These are phyloP conservation scores for Orobanche coerulescens DNA, from an alignment of 257 asterid species.

Conservation along the genomic window DNA sequence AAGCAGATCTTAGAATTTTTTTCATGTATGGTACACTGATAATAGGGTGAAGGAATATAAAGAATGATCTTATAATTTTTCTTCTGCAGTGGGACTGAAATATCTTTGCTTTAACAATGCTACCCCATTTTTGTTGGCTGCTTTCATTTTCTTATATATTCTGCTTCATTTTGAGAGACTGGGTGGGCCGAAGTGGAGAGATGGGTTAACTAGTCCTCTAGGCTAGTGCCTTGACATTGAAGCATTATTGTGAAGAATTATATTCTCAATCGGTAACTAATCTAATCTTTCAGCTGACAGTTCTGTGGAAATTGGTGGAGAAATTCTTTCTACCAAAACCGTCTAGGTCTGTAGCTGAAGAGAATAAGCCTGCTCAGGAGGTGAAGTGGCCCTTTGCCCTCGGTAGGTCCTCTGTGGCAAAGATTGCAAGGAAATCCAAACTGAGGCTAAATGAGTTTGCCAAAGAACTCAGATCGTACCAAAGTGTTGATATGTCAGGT, in stretches of 20 bases:
- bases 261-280: constrained; percentile 55
- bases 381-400: constrained; percentile 75
- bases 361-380: constrained; percentile 50
- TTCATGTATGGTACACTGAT: too few species aligned
- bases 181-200: too few species aligned
- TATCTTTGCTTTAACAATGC: too few species aligned
- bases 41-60: too few species aligned
- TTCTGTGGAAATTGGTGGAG: constrained; percentile 90
- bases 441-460: constrained; percentile 87
- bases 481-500: constrained; percentile 90
- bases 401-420: constrained; percentile 59
- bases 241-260: background rate
- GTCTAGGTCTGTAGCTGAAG: constrained; percentile 38
- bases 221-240: too few species aligned
- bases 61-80: too few species aligned
- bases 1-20: too few species aligned
- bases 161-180: too few species aligned
- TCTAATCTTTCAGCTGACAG: constrained; percentile 75
- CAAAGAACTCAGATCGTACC: constrained; percentile 76
- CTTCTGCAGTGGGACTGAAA: too few species aligned
- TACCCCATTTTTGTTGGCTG: background rate
- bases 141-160: too few species aligned
- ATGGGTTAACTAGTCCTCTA: background rate
- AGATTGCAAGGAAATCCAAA: constrained; percentile 68
- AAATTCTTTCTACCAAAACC: constrained; percentile 62